Percentiles rank a stretch among this genome's conserved stretches.
These are phyloP conservation scores for Coemansia sp. DNA, from an alignment of 192 early-diverging fungal genomes.

Conservation along the genomic window DNA sequence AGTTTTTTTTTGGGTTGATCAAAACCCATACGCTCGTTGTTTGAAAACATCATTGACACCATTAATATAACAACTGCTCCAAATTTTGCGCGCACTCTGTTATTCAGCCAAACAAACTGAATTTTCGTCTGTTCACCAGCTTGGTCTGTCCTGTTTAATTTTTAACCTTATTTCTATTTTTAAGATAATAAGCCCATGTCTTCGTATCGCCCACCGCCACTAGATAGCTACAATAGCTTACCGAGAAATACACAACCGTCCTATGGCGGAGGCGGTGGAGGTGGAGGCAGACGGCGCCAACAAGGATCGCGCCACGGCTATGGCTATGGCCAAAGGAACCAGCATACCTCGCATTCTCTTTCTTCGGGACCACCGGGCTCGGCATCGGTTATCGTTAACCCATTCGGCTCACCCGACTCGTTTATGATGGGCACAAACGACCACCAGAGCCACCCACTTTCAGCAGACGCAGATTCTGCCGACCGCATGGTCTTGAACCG, in stretches of 20 bases:
- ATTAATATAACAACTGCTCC: background rate
- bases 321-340: background rate
- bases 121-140: background rate
- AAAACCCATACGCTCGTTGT: background rate
- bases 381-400: constrained; percentile 25
- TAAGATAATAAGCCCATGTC: constrained; percentile 18
- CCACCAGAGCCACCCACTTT: background rate
- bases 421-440: background rate
- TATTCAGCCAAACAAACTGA: background rate
- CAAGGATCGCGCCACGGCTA: background rate
- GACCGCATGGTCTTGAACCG: background rate
- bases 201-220: constrained; percentile 39
- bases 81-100: background rate
- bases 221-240: constrained; percentile 15
- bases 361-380: background rate
- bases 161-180: background rate
- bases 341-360: constrained; percentile 1
- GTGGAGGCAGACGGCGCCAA: background rate
- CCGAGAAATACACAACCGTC: background rate
- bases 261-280: background rate
- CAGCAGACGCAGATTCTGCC: background rate
- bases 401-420: constrained; percentile 22
- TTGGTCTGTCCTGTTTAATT: background rate
- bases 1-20: background rate
- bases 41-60: background rate